Evolutionary conservation across 768 basidiomycete genomes (phyloP).

Genomic region (Mycena galopus): DNA sequence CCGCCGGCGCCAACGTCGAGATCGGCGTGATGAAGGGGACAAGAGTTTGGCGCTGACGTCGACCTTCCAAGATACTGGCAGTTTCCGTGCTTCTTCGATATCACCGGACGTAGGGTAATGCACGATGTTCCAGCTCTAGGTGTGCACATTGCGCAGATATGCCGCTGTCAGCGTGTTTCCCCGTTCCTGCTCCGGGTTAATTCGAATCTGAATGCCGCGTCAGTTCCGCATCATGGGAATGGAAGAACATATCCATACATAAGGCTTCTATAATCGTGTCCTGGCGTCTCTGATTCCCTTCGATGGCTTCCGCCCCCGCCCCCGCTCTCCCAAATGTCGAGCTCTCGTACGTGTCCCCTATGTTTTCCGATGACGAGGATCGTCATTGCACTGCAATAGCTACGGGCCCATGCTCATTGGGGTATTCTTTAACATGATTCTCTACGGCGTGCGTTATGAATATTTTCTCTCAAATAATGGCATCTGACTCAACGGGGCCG

Average conservation of each 20-base stretch:
- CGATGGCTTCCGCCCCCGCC: slow-evolving; percentile 10
- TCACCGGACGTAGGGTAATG: neutral
- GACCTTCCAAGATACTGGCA: neutral
- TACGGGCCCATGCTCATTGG: slow-evolving; percentile 28
- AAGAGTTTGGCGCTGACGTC: neutral
- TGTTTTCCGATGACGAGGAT: neutral
- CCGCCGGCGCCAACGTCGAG: neutral
- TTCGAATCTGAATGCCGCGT: neutral
- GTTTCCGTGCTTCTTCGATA: neutral
- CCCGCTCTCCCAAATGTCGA: slow-evolving; percentile 21
- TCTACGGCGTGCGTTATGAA: slow-evolving; percentile 21
- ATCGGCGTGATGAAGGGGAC: neutral
- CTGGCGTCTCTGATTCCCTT: slow-evolving; percentile 1
- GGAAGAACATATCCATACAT: neutral
- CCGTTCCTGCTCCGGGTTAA: neutral
- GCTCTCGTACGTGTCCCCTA: slow-evolving; percentile 7
- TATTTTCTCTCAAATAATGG: neutral
- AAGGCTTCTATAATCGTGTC: neutral
- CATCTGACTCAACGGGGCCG: neutral
- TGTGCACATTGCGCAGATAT: neutral
- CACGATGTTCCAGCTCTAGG: neutral
- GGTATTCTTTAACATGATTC: slow-evolving; percentile 15
- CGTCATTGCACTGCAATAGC: neutral
- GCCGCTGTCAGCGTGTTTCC: neutral
- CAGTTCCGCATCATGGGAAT: slow-evolving; percentile 10